Conservation (phyloP, 129 eudicot species). For the Artemisia tridentata region DNA sequence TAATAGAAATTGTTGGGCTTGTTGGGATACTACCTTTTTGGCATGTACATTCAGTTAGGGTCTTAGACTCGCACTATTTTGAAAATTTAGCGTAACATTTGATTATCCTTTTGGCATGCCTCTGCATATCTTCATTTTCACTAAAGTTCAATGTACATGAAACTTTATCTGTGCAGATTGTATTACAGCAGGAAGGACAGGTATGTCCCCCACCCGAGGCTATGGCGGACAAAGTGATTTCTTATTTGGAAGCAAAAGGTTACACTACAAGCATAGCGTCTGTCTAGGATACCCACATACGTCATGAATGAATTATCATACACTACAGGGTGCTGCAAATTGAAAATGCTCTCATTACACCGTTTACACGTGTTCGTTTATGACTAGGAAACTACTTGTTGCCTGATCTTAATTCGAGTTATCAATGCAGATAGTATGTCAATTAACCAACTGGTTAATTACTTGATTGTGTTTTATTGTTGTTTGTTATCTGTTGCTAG, state of each 20-base stretch:
- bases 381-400: constrained; percentile 40
- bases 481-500: not conserved
- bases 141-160: not conserved
- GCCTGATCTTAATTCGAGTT: constrained; percentile 17
- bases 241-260: constrained; percentile 73
- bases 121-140: not conserved
- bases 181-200: constrained; percentile 57
- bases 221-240: constrained; percentile 65
- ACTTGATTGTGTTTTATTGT: not conserved
- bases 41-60: not conserved
- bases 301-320: not conserved
- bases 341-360: not conserved
- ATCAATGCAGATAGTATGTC: constrained; percentile 7
- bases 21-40: not conserved
- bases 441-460: not conserved
- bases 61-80: not conserved
- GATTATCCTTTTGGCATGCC: not conserved
- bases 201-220: constrained; percentile 55
- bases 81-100: not conserved
- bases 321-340: constrained; percentile 10
- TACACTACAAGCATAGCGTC: constrained; percentile 54
- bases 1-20: not conserved
- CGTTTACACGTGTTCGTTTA: too few relatives aligned
- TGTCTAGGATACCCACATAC: not conserved
- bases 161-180: constrained; percentile 47